Evolutionary conservation across 1,284 basidiomycete species (phyloP), one percentile per base, ranked within the genome.

Genomic region (Ustilago esculenta): DNA sequence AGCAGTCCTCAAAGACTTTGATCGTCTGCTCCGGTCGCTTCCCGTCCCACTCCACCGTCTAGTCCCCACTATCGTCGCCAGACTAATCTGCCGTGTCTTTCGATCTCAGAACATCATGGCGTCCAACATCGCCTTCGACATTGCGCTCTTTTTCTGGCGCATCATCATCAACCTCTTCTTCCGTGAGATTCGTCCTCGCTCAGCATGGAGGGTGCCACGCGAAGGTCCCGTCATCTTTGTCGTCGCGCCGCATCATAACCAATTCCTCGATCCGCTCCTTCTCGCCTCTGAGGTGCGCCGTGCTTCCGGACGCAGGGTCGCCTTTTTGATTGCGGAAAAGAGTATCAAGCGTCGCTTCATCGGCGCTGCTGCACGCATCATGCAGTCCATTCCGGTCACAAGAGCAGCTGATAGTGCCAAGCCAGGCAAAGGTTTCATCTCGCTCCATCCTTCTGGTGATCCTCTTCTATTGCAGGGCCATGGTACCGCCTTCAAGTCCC

Each of bases 211-310:
- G 79, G 93, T 99, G 49, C 96, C 96, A 30, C 37, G 39, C 18
- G 87, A 92, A 67, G 96, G 94, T 0, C 92, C 96, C 7, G 88
- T 98, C 71, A 94, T 99, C 78, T 97, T 99, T 84, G 95, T 96
- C 47, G 93, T 88, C 43, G 96, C 93, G 12, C 96, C 96, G 17
- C 96, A 99, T 84, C 90, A 92, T 80, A 99, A 98, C 83, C 83
- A 98, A 91, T 98, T 99, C 83, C 87, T 98, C 51, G 96, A 99
- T 80, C 94, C 96, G 8, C 84, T 98, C 41, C 86, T 98, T 39
- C 85, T 99, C 40, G 89, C 88, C 63, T 87, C 92, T 46, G 92
- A 98, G 83, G 94, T 94, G 39, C 74, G 85, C 79, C 87, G 90
- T 57, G 92, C 96, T 82, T 90, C 90, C 1, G 87, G 88, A 17